Evolutionary conservation across 78 protist genomes (phyloP), one percentile per base, ranked within the genome.

Genomic region (Protostelium mycophagum): DNA sequence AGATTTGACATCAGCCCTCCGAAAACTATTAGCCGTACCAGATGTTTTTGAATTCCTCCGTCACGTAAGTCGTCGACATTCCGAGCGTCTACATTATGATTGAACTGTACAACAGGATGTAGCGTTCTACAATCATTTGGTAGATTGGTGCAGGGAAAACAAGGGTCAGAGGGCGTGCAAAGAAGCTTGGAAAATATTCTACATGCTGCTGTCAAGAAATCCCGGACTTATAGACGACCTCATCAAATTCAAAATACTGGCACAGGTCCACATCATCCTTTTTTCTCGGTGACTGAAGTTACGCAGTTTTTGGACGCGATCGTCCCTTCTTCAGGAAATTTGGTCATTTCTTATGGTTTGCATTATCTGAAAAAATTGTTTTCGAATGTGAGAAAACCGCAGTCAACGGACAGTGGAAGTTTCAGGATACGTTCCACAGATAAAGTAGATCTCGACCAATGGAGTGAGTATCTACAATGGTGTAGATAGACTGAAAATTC

Each of bases 301-400:
- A 36, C 28, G 0, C 88, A 86, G 29, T 84, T 92, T 0, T 87
- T 92, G 84, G 94, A 92, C 83, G 90, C 90, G 28, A 86, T 92
- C 39, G 87, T 51, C 36, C 83, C 90, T 10, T 90, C 89, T 89
- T 88, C 94, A 28, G 91, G 94, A 36, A 88, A 84, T 34, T 88
- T 92, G 9, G 90, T 92, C 16, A 86, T 92, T 9, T 87, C 91
- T 1, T 87, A 92, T 89, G 63, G 92, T 28, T 91, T 92, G 0
- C 91, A 92, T 63, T 92, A 92, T 63, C 83, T 92, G 31, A 37
- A 88, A 39, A 92, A 92, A 89, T 28, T 92, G 35, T 92, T 92
- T 38, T 39, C 91, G 73, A 51, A 16, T 25, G 5, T 51, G 16
- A 51, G 73, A 51, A 51, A 16, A 16, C 16, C 73, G 73, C 5